A percentile compares a stretch with the other conserved stretches of the same genome.
phyloP scores from a whole-genome alignment of 2,329 filamentous ascomycete genomes.

The Fusarium veterinarium region DNA sequence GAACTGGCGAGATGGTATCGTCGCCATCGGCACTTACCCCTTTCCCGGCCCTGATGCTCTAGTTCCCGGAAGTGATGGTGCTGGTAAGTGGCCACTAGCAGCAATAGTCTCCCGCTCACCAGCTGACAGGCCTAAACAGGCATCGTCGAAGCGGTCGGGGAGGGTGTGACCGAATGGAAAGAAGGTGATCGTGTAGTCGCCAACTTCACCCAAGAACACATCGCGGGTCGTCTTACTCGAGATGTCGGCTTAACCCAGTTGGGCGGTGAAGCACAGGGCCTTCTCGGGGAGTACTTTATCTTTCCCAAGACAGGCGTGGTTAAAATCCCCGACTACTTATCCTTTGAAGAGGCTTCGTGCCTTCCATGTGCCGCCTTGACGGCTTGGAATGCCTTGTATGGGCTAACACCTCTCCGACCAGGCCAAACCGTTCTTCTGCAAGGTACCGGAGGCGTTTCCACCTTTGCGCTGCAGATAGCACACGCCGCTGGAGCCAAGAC shows the following conservation, averaged over 20 bases:
- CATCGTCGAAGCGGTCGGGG: neutral
- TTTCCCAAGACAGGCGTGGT: neutral
- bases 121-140: neutral
- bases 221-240: neutral
- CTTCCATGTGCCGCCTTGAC: neutral
- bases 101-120: neutral
- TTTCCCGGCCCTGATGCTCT: neutral
- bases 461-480: neutral
- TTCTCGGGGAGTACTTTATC: neutral
- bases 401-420: neutral
- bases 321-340: neutral
- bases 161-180: neutral
- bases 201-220: neutral
- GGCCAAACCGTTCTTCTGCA: neutral
- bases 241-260: neutral
- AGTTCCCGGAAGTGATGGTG: neutral
- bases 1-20: neutral
- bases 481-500: neutral
- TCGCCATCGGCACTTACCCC: neutral
- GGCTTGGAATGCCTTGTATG: neutral
- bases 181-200: neutral
- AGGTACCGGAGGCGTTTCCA: neutral
- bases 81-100: neutral
- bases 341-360: neutral
- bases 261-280: neutral